phyloP scores from a whole-genome alignment of 2,329 filamentous ascomycete species.

The Talaromyces amestolkiae region DNA sequence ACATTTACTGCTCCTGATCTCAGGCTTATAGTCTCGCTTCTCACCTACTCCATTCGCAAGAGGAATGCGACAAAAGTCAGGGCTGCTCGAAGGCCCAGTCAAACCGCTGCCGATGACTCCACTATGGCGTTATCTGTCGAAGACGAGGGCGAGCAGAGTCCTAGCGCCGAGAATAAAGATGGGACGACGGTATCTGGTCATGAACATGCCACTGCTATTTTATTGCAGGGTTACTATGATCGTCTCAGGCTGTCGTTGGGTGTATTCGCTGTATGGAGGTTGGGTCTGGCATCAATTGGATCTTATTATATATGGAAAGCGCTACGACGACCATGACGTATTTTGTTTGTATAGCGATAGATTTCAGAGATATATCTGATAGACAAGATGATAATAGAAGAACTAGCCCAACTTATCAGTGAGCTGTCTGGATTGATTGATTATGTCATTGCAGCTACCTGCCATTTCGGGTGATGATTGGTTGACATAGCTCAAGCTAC shows the following conservation, averaged over 20 bases:
- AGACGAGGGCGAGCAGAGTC: slow-evolving; percentile 13
- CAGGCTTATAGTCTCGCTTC: slow-evolving; percentile 56
- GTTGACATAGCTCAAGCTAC: background rate
- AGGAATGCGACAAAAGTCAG: slow-evolving; percentile 45
- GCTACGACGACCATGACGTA: slow-evolving; percentile 23
- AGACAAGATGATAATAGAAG: background rate
- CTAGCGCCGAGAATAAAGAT: background rate
- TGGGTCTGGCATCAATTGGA: slow-evolving; percentile 31
- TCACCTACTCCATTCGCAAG: slow-evolving; percentile 59
- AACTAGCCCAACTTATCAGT: background rate
- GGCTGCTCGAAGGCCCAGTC: slow-evolving; percentile 31
- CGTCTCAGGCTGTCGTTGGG: slow-evolving; percentile 40
- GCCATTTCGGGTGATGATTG: background rate
- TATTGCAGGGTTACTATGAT: slow-evolving; percentile 47
- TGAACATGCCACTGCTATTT: slow-evolving; percentile 40
- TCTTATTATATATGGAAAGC: slow-evolving; percentile 31
- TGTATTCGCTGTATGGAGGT: slow-evolving; percentile 41
- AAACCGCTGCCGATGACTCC: slow-evolving; percentile 34
- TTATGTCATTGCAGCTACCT: background rate
- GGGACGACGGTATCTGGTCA: slow-evolving; percentile 20
- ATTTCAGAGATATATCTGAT: background rate
- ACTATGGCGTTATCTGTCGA: slow-evolving; percentile 34
- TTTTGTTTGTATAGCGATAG: background rate
- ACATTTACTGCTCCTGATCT: slow-evolving; percentile 66
- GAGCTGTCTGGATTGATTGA: background rate